phyloP scores from a whole-genome alignment of 352 stramenopile genomes.

The Achlya hypogyna region DNA sequence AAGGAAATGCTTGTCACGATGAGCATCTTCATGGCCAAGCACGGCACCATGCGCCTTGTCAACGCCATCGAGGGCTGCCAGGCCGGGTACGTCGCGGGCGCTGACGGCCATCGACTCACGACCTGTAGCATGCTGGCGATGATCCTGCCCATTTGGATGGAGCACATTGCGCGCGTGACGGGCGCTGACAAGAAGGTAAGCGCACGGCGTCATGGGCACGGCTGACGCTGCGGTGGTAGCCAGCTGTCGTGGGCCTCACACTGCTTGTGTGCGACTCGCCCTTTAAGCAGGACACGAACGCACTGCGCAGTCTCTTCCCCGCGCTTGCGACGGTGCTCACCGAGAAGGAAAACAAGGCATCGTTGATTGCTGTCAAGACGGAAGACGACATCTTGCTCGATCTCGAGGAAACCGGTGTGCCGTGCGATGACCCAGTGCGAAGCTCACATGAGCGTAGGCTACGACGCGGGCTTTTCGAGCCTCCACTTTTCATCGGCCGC shows the following conservation, averaged over 20 bases:
- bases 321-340: slow-evolving; percentile 49
- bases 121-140: slow-evolving; percentile 88
- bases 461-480: slow-evolving; percentile 91
- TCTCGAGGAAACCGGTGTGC: slow-evolving; percentile 66
- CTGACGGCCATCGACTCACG: slow-evolving; percentile 29
- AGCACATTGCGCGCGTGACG: slow-evolving; percentile 67
- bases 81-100: slow-evolving; percentile 40
- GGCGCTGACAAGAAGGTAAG: slow-evolving; percentile 35
- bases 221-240: slow-evolving; percentile 47
- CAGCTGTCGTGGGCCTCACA: slow-evolving; percentile 56
- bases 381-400: slow-evolving; percentile 76
- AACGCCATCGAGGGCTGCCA: slow-evolving; percentile 81
- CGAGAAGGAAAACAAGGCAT: slow-evolving; percentile 47
- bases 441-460: slow-evolving; percentile 30
- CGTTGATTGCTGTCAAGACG: slow-evolving; percentile 39
- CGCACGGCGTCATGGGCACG: slow-evolving; percentile 29
- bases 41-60: slow-evolving; percentile 69
- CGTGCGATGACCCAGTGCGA: slow-evolving; percentile 23
- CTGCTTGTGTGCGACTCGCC: slow-evolving; percentile 66
- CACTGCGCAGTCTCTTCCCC: slow-evolving; percentile 46
- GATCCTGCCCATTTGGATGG: slow-evolving; percentile 85
- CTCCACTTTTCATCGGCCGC: slow-evolving; percentile 85
- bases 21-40: slow-evolving; percentile 83
- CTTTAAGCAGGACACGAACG: slow-evolving; percentile 35
- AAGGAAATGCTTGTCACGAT: slow-evolving; percentile 88